A percentile compares a stretch with the other conserved stretches of the same genome.
These are phyloP conservation scores for Cicer arietinum DNA, from an alignment of 306 rosid genomes.

Conservation along the genomic window DNA sequence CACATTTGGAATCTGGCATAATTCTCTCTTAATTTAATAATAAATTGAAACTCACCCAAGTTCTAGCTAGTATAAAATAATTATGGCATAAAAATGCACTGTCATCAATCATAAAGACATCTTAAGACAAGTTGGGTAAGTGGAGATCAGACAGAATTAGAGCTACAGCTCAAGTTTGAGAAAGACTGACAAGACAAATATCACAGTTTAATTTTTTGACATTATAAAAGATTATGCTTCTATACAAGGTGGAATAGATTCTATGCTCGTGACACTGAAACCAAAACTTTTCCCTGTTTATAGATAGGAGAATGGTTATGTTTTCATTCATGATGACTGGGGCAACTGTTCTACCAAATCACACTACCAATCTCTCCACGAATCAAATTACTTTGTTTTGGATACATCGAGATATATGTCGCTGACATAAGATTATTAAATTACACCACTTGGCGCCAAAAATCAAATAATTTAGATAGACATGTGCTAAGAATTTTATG, in stretches of 20 bases:
- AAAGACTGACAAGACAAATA: conserved; percentile 50
- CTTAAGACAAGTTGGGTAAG: conserved; percentile 56
- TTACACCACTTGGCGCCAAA: conserved; percentile 30
- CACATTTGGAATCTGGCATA: conserved; percentile 51
- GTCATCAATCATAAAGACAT: conserved; percentile 50
- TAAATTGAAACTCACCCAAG: conserved; percentile 37
- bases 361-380: not conserved
- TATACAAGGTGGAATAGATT: conserved; percentile 63
- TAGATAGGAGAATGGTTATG: conserved; percentile 47
- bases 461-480: conserved; percentile 29
- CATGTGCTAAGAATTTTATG: not conserved
- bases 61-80: conserved; percentile 41
- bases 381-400: conserved; percentile 28
- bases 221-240: conserved; percentile 57
- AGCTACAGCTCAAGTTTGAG: conserved; percentile 29
- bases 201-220: conserved; percentile 49
- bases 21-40: conserved; percentile 28
- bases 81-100: conserved; percentile 46
- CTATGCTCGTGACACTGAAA: conserved; percentile 48
- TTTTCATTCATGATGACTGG: conserved; percentile 23
- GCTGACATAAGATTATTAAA: conserved; percentile 29
- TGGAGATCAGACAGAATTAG: conserved; percentile 52
- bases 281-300: conserved; percentile 33
- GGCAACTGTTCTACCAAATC: conserved; percentile 20
- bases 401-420: conserved; percentile 7